These are phyloP conservation scores for Erysimum cheiri DNA, from an alignment of 441 rosid genomes.

Conservation along the genomic window DNA sequence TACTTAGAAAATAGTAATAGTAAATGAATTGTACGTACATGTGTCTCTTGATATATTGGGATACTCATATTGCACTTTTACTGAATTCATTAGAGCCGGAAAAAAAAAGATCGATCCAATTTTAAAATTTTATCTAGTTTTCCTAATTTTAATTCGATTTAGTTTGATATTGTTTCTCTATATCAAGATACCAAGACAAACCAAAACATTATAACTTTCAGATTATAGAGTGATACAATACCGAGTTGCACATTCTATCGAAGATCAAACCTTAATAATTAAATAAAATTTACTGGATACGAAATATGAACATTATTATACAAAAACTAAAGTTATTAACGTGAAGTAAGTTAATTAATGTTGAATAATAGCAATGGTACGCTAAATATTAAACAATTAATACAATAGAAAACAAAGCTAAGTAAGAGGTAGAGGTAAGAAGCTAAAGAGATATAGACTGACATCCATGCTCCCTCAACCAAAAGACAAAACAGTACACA, in stretches of 20 bases:
- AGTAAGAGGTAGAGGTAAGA: conserved; percentile 12
- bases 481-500: conserved; percentile 49
- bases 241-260: conserved; percentile 5
- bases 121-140: not conserved
- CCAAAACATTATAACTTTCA: not conserved
- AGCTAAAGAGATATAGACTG: conserved; percentile 46
- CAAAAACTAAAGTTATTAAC: not conserved
- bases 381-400: conserved; percentile 10
- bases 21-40: too few species aligned
- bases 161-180: not conserved
- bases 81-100: not conserved
- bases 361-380: not conserved
- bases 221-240: not conserved
- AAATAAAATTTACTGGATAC: too few species aligned
- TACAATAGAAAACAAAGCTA: conserved; percentile 9
- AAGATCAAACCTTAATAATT: not conserved
- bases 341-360: not conserved
- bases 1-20: too few species aligned
- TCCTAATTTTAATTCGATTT: not conserved
- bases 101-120: not conserved
- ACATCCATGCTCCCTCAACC: conserved; percentile 50
- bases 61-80: not conserved
- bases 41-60: not conserved
- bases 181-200: not conserved
- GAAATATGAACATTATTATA: not conserved